phyloP scores from a whole-genome alignment of 192 early-diverging fungal species.

The Lunasporangiospora selenospora region DNA sequence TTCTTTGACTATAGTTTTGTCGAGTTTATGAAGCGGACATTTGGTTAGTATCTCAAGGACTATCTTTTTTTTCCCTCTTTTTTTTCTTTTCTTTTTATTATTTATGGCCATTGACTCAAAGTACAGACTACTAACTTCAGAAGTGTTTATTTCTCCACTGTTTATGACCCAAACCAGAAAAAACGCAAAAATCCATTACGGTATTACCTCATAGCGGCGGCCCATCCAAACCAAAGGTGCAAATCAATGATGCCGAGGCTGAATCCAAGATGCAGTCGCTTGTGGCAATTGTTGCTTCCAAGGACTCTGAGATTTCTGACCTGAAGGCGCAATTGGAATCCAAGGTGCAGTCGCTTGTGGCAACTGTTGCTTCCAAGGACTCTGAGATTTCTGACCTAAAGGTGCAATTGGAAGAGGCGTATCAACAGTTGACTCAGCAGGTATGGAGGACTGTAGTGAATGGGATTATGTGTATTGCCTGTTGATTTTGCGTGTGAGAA shows the following conservation, averaged over 20 bases:
- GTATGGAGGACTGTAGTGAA: neutral
- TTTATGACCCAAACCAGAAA: conserved; percentile 6
- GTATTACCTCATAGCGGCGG: conserved; percentile 13
- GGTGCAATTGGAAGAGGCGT: conserved; percentile 13
- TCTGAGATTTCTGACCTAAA: too few species aligned
- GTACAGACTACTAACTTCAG: neutral
- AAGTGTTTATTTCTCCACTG: neutral
- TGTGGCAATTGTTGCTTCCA: conserved; percentile 20
- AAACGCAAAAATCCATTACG: conserved; percentile 36
- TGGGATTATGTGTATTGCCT: neutral
- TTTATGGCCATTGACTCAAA: neutral
- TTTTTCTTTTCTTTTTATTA: neutral
- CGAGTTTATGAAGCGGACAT: conserved; percentile 82
- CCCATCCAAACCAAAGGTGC: neutral
- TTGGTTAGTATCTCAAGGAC: conserved; percentile 61
- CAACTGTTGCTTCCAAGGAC: conserved; percentile 21
- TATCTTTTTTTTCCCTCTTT: conserved; percentile 37
- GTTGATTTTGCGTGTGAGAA: conserved; percentile 3
- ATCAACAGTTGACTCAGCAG: conserved; percentile 8
- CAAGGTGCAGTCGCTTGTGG: conserved; percentile 34
- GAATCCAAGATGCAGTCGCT: conserved; percentile 39
- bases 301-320: conserved; percentile 16
- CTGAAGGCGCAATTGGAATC: conserved; percentile 24
- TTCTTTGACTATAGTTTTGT: conserved; percentile 87
- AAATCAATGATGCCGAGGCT: conserved; percentile 20